A percentile compares a stretch with the other conserved stretches of the same genome.
Conservation (phyloP, 176 grass and related monocot species). For the Metroxylon sagu region DNA sequence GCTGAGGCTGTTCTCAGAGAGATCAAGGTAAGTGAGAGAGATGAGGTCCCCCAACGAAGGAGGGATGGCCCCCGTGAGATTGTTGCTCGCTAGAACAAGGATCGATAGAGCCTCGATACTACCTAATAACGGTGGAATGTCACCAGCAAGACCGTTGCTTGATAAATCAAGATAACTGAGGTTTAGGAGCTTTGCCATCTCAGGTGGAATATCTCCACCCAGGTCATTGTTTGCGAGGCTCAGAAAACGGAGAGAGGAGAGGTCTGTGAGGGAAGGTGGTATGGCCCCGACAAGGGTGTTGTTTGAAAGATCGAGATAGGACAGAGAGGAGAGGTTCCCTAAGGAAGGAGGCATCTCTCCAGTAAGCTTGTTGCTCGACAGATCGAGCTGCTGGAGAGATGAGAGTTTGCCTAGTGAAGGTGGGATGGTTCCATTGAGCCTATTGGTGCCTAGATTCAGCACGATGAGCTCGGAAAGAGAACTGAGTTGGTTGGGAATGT, state of each 20-base stretch:
- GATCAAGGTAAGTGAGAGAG: background rate
- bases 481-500: slow-evolving; percentile 1
- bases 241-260: background rate
- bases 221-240: background rate
- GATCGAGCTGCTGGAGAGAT: background rate
- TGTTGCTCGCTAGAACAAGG: background rate
- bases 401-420: background rate
- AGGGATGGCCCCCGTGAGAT: slow-evolving; percentile 1
- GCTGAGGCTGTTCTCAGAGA: background rate
- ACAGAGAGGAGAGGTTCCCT: background rate
- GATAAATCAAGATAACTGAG: background rate
- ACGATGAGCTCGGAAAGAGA: background rate
- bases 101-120: background rate
- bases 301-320: background rate
- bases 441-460: background rate
- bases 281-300: slow-evolving; percentile 5
- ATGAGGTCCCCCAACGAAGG: background rate
- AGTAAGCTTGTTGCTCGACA: background rate
- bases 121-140: background rate
- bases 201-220: background rate
- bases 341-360: background rate
- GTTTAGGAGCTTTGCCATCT: background rate
- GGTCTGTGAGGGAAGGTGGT: background rate
- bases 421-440: background rate
- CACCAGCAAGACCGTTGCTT: background rate